phyloP scores from a whole-genome alignment of 306 rosid genomes.

The Urtica urens region DNA sequence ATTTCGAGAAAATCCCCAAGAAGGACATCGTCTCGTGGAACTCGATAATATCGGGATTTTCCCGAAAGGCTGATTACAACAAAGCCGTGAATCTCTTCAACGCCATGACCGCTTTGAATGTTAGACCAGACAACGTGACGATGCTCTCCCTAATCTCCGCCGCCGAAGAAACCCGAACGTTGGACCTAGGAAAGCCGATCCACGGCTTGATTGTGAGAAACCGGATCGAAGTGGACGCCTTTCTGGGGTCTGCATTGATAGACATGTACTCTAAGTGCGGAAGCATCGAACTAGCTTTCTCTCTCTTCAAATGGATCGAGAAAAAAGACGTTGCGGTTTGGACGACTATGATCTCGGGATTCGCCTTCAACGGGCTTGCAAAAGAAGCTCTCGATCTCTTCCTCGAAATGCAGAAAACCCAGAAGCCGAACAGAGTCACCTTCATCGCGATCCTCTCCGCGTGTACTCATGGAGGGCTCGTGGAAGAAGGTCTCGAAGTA shows the following conservation, averaged over 20 bases:
- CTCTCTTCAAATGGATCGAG: slow-evolving; percentile 27
- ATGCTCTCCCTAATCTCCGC: slow-evolving; percentile 34
- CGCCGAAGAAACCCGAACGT: slow-evolving; percentile 37
- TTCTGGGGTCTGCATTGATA: slow-evolving; percentile 36
- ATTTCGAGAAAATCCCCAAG: slow-evolving; percentile 35
- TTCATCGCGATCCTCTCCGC: slow-evolving; percentile 40
- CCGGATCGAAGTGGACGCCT: slow-evolving; percentile 28
- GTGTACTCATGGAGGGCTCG: slow-evolving; percentile 41
- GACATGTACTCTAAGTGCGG: slow-evolving; percentile 58
- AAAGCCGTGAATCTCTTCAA: slow-evolving; percentile 21
- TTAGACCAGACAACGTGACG: slow-evolving; percentile 32
- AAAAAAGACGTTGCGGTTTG: slow-evolving; percentile 32
- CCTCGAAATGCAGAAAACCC: slow-evolving; percentile 28
- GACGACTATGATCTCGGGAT: slow-evolving; percentile 51
- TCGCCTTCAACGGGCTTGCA: slow-evolving; percentile 46
- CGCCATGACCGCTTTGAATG: slow-evolving; percentile 21
- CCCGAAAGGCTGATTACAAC: slow-evolving; percentile 23
- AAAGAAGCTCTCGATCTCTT: slow-evolving; percentile 34
- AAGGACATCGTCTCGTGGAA: slow-evolving; percentile 53
- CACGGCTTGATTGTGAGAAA: slow-evolving; percentile 34
- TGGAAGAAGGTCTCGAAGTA: slow-evolving; percentile 35
- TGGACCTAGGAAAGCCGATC: slow-evolving; percentile 37
- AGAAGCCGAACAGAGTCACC: slow-evolving; percentile 35
- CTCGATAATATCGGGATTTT: slow-evolving; percentile 38
- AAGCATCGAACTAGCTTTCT: slow-evolving; percentile 29